Percentiles rank a stretch among this genome's conserved stretches.
Conservation (phyloP, 2,329 filamentous ascomycete genomes). For the Fusarium chaquense region DNA sequence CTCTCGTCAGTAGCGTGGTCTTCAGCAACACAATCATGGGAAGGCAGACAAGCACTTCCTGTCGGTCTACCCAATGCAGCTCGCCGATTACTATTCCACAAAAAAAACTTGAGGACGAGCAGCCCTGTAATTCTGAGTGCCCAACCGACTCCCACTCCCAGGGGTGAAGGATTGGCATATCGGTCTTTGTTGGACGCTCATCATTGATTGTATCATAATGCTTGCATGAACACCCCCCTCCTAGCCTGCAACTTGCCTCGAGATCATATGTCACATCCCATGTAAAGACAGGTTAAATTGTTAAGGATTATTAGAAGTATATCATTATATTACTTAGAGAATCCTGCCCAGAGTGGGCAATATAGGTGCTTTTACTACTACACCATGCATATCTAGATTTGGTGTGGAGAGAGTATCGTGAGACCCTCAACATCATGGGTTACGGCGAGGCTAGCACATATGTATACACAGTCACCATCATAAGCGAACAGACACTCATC, state of each 20-base stretch:
- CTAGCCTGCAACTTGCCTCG: neutral
- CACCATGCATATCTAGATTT: neutral
- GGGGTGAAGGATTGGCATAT: neutral
- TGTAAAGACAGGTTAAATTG: neutral
- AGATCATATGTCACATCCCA: neutral
- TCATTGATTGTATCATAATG: slow-evolving; percentile 1
- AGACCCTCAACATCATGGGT: slow-evolving; percentile 19
- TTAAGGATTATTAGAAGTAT: slow-evolving; percentile 2
- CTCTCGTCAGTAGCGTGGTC: neutral
- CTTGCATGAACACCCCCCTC: neutral
- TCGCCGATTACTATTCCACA: slow-evolving; percentile 20
- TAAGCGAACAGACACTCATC: slow-evolving; percentile 5
- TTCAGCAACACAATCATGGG: neutral
- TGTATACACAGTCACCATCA: neutral
- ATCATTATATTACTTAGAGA: neutral
- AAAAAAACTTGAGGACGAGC: neutral
- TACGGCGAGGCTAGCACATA: neutral
- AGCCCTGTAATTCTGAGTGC: neutral
- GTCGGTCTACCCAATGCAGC: slow-evolving; percentile 37
- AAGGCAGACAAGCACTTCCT: neutral
- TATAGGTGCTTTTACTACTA: neutral
- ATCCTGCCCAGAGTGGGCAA: neutral
- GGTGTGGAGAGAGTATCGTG: neutral
- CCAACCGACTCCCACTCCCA: neutral
- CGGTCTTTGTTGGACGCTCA: neutral